phyloP scores from a whole-genome alignment of 805 yeast genomes.

The Zygotorulaspora danielsina region DNA sequence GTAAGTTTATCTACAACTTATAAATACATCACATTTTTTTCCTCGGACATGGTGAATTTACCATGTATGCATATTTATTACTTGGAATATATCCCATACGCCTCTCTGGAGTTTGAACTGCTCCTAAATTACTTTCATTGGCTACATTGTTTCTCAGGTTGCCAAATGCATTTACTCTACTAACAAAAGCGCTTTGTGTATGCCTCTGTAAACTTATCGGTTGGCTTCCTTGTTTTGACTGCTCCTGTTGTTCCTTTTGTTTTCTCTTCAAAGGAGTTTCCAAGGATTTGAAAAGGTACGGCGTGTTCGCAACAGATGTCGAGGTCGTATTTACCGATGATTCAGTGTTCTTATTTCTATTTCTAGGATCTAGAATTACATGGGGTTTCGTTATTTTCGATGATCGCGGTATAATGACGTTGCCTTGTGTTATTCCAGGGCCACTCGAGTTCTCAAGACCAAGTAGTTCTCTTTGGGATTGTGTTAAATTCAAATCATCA shows the following conservation, averaged over 20 bases:
- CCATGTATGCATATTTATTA: constrained; percentile 34
- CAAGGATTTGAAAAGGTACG: constrained; percentile 30
- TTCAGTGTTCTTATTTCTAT: background rate
- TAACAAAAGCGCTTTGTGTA: constrained; percentile 20
- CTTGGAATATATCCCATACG: constrained; percentile 34
- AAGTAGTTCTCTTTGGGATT: constrained; percentile 35
- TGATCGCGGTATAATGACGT: background rate
- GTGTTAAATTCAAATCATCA: constrained; percentile 33
- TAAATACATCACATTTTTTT: constrained; percentile 17
- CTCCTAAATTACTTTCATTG: background rate
- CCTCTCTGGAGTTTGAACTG: constrained; percentile 7
- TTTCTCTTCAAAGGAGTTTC: constrained; percentile 26
- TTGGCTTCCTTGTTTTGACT: constrained; percentile 18
- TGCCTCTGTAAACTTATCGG: constrained; percentile 9
- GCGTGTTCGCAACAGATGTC: constrained; percentile 14
- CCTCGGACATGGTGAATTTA: constrained; percentile 33
- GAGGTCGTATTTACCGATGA: background rate
- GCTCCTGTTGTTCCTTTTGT: constrained; percentile 16
- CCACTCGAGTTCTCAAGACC: constrained; percentile 24
- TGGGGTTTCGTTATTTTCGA: constrained; percentile 17
- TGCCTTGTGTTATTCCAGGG: constrained; percentile 4
- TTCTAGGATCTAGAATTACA: constrained; percentile 8
- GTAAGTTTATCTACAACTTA: no score
- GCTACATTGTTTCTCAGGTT: constrained; percentile 10
- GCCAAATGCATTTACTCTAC: constrained; percentile 28